phyloP scores from a whole-genome alignment of 2,329 filamentous ascomycete genomes.

The Aspergillus sp. region DNA sequence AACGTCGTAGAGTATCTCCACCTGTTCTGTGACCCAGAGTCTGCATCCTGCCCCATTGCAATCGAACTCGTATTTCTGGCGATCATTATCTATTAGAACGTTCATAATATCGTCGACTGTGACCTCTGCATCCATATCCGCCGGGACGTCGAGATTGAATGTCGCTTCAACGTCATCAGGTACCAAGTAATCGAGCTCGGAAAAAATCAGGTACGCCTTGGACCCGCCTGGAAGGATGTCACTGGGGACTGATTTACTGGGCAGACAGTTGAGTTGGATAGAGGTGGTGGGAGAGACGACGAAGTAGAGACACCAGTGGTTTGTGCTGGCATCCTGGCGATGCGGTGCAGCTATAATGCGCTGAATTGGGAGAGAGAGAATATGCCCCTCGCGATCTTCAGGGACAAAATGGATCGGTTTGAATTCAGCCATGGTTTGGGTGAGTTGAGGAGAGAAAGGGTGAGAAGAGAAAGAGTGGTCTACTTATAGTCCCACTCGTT shows the following conservation, averaged over 20 bases:
- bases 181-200: constrained; percentile 6
- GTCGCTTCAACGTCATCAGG: constrained; percentile 2
- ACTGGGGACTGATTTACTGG: constrained; percentile 17
- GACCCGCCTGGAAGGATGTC: constrained; percentile 20
- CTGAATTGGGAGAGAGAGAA: constrained; percentile 7
- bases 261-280: constrained; percentile 26
- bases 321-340: constrained; percentile 12
- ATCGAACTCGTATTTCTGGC: constrained; percentile 26
- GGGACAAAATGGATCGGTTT: constrained; percentile 13
- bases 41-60: constrained; percentile 19
- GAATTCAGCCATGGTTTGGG: background rate
- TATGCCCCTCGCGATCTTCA: constrained; percentile 5
- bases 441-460: no score
- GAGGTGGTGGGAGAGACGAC: constrained; percentile 21
- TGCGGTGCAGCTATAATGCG: constrained; percentile 13
- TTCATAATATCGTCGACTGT: constrained; percentile 2
- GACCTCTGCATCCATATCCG: background rate
- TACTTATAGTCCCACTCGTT: no score
- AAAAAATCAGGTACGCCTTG: constrained; percentile 21
- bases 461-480: no score
- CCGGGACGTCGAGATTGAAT: constrained; percentile 11
- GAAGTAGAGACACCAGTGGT: constrained; percentile 23
- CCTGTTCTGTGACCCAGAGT: constrained; percentile 17
- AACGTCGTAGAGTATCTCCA: constrained; percentile 15
- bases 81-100: constrained; percentile 14